Evolutionary conservation across 768 basidiomycete genomes (phyloP), one percentile per base, ranked within the genome.

Genomic region (Trametes elegans): DNA sequence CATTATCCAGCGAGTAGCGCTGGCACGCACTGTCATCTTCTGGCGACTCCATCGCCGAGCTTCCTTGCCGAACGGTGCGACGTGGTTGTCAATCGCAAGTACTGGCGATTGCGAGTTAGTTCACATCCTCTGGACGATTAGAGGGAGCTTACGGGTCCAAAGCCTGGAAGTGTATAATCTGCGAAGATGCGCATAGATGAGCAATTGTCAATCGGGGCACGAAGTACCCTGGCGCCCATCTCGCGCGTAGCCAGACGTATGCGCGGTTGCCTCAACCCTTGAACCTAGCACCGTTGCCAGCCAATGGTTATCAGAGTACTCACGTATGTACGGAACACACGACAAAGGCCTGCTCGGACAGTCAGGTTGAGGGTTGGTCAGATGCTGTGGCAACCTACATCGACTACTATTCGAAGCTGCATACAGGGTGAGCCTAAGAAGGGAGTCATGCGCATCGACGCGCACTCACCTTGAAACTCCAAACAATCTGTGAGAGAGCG

Each of bases 321-420:
- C 11, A 63, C 62, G 58, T 60, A 24, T 63, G 62, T 8, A 63
- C 62, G 1, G 59, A 63, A 10, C 44, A 41, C 5, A 63, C 58
- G 26, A 63, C 59, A 16, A 63, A 39, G 1, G 53, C 56, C 62
- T 63, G 38, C 2, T 5, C 0, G n/a, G 6, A 0, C 7, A 23
- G n/a, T 8, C 21, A 38, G 1, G 7, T 5, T 7, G 24, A 0
- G 11, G 8, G 26, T 18, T 14, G n/a, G 14, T n/a, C 26, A 18
- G 16, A 42, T 16, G 21, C 3, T 16, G 16, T n/a, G n/a, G n/a
- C n/a, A 9, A 60, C 62, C 5, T 24, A 60, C 62, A 49, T 60
- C 62, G n/a, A 60, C 44, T 3, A 63, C 52, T 6, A 57, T 55
- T 24, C 59, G 58, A 23, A 57, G 24, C 62, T 63, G 49, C 7